Conservation (phyloP, 202 grass and related monocot species). For the Elaeis oleifera region DNA sequence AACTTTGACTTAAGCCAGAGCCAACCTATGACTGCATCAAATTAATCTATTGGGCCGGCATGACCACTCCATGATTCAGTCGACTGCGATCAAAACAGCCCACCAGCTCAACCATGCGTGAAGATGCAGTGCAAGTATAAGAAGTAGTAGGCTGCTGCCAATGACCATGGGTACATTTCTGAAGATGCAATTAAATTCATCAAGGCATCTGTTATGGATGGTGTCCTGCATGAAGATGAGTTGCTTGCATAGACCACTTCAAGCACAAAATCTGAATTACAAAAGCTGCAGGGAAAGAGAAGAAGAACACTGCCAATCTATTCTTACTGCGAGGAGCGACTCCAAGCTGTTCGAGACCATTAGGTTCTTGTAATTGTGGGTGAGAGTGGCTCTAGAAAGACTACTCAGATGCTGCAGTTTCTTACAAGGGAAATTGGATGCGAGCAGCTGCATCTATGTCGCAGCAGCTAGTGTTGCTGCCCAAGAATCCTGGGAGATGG, state of each 20-base stretch:
- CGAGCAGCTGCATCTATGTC: conserved; percentile 78
- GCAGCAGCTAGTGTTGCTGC: conserved; percentile 91
- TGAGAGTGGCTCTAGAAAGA: conserved; percentile 93
- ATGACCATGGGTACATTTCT: conserved; percentile 79
- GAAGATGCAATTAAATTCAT: conserved; percentile 87
- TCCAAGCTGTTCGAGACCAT: conserved; percentile 59
- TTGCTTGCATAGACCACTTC: conserved; percentile 29
- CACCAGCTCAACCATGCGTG: too few relatives aligned
- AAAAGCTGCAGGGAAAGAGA: conserved; percentile 72
- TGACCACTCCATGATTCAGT: too few relatives aligned
- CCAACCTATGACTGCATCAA: too few relatives aligned
- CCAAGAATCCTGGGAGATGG: conserved; percentile 86
- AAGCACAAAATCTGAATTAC: conserved; percentile 54
- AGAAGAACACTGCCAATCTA: conserved; percentile 80
- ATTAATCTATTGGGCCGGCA: too few relatives aligned
- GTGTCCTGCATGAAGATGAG: conserved; percentile 50
- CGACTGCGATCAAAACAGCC: too few relatives aligned
- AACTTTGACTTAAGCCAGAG: too few relatives aligned
- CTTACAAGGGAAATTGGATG: conserved; percentile 88
- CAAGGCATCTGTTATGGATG: conserved; percentile 81
- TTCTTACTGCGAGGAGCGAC: conserved; percentile 62
- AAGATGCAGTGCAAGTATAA: conserved; percentile 43
- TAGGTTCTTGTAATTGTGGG: conserved; percentile 96
- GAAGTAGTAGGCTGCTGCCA: conserved; percentile 46
- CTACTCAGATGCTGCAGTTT: conserved; percentile 93